Percentiles rank a stretch among this genome's conserved stretches.
Evolutionary conservation across 2,329 filamentous ascomycete species (phyloP).

Genomic region (Clonostachys byssicola): DNA sequence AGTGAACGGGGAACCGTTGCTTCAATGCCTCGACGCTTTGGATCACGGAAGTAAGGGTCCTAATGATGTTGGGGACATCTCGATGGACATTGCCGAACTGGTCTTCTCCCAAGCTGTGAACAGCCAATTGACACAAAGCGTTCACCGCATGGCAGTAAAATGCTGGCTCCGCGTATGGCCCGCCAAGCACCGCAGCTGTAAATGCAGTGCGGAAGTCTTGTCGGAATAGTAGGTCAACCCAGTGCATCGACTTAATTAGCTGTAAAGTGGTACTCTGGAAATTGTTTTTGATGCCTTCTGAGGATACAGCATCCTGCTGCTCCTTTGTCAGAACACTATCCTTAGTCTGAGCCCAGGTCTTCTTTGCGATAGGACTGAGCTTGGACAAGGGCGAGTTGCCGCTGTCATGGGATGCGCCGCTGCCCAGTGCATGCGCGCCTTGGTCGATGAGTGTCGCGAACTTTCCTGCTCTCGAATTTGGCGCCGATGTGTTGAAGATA

Average conservation of each 20-base stretch:
- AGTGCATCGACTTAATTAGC: slow-evolving; percentile 37
- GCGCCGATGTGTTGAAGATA: slow-evolving; percentile 33
- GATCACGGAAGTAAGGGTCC: slow-evolving; percentile 66
- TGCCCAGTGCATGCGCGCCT: slow-evolving; percentile 38
- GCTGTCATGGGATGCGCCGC: slow-evolving; percentile 19
- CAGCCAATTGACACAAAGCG: slow-evolving; percentile 63
- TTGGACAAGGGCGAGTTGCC: slow-evolving; percentile 20
- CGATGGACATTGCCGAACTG: slow-evolving; percentile 80
- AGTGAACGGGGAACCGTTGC: slow-evolving; percentile 57
- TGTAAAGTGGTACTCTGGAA: slow-evolving; percentile 41
- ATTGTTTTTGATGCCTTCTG: slow-evolving; percentile 42
- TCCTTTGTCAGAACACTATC: slow-evolving; percentile 45
- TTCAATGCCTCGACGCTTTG: slow-evolving; percentile 67
- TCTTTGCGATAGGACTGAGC: slow-evolving; percentile 46
- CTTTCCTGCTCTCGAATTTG: slow-evolving; percentile 28
- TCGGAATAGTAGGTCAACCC: slow-evolving; percentile 65
- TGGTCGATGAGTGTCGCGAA: slow-evolving; percentile 8
- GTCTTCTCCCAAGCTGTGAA: slow-evolving; percentile 76
- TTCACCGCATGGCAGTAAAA: slow-evolving; percentile 70
- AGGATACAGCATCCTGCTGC: slow-evolving; percentile 48
- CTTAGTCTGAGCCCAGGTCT: slow-evolving; percentile 39
- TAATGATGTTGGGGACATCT: slow-evolving; percentile 71
- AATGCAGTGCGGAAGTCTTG: slow-evolving; percentile 64
- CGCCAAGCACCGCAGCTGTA: slow-evolving; percentile 65
- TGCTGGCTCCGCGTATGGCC: slow-evolving; percentile 65